A percentile compares a stretch with the other conserved stretches of the same genome.
Conservation (phyloP, 495 filamentous ascomycete species). For the Filosporella fistucella region DNA sequence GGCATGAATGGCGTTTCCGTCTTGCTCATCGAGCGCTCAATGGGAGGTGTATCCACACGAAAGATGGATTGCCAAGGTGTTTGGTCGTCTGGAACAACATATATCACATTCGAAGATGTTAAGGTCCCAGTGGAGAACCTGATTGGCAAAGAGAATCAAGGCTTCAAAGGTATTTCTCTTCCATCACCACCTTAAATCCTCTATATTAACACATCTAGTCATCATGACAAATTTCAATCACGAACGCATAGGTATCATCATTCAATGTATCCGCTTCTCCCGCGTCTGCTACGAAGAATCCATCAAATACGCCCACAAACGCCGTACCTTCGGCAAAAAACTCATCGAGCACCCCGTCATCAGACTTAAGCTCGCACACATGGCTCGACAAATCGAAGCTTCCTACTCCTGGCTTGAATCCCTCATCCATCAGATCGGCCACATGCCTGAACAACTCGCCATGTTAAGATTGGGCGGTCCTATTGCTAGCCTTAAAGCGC, state of each 20-base stretch:
- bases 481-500: slow-evolving; percentile 91
- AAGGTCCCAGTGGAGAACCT: slow-evolving; percentile 98
- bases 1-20: slow-evolving; percentile 92
- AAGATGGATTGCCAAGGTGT: slow-evolving; percentile 99
- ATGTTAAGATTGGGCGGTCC: slow-evolving; percentile 94
- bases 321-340: slow-evolving; percentile 89
- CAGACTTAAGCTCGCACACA: slow-evolving; percentile 93
- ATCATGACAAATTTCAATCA: slow-evolving; percentile 99
- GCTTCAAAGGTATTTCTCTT: slow-evolving; percentile 67
- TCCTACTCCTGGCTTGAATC: slow-evolving; percentile 98
- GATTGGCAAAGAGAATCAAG: slow-evolving; percentile 95
- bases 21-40: slow-evolving; percentile 68
- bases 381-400: slow-evolving; percentile 96
- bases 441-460: slow-evolving; percentile 91
- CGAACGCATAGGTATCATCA: slow-evolving; percentile 97
- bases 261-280: slow-evolving; percentile 92
- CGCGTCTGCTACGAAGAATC: slow-evolving; percentile 97
- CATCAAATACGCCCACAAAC: slow-evolving; percentile 95
- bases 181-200: slow-evolving; percentile 3
- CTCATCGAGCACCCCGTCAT: slow-evolving; percentile 97
- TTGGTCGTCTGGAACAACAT: slow-evolving; percentile 90
- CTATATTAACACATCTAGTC: slow-evolving; percentile 36
- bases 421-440: slow-evolving; percentile 84
- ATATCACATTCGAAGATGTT: slow-evolving; percentile 96
- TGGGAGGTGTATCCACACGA: slow-evolving; percentile 77